Conservation (phyloP, 208 protist genomes). For the Leishmania martiniquensis region DNA sequence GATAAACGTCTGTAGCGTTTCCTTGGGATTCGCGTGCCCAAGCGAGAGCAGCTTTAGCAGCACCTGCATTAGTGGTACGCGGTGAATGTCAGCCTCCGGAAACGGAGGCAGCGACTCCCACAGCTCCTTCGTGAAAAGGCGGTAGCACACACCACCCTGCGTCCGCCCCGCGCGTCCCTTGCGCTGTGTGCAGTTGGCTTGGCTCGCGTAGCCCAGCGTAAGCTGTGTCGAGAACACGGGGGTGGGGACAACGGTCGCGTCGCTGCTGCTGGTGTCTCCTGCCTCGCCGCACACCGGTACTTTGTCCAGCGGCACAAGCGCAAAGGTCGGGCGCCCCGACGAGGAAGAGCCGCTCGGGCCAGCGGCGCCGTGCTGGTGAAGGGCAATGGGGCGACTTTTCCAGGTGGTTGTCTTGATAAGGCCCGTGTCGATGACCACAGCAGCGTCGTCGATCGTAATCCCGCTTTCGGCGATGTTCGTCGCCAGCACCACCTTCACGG, state of each 20-base stretch:
- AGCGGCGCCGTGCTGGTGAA: not conserved
- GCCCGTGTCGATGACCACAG: constrained; percentile 96
- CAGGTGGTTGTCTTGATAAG: constrained; percentile 93
- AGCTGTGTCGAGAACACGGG: constrained; percentile 75
- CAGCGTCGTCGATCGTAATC: constrained; percentile 96
- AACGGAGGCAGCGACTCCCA: constrained; percentile 71
- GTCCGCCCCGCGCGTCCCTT: constrained; percentile 99
- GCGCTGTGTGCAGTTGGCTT: constrained; percentile 97
- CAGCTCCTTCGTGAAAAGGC: constrained; percentile 92
- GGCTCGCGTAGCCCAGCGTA: constrained; percentile 83
- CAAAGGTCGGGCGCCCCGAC: not conserved
- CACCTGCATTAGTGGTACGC: constrained; percentile 94
- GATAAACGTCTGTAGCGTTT: constrained; percentile 77
- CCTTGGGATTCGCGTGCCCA: constrained; percentile 59
- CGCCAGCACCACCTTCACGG: constrained; percentile 95
- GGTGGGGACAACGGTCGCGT: not conserved
- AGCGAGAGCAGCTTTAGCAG: constrained; percentile 86
- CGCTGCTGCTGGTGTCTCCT: not conserved
- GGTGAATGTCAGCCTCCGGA: constrained; percentile 93
- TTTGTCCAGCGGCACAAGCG: constrained; percentile 6
- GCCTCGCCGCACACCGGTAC: not conserved
- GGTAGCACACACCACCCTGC: constrained; percentile 97
- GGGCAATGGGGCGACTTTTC: constrained; percentile 19
- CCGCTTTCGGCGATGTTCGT: constrained; percentile 98
- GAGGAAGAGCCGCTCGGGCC: not conserved